phyloP scores from a whole-genome alignment of 306 rosid genomes.

The Cucurbita argyrosperma region DNA sequence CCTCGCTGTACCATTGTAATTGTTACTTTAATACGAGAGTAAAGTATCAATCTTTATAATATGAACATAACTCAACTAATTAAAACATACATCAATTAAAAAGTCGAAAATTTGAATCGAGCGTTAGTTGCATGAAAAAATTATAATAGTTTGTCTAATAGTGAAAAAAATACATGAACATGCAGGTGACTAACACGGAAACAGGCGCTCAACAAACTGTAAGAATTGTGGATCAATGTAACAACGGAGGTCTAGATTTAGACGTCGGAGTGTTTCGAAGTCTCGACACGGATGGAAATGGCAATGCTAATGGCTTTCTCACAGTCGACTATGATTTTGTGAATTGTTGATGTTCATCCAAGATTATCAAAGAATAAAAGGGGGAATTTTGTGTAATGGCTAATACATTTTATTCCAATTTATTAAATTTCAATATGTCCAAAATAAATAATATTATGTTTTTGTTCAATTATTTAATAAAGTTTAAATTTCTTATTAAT shows the following conservation, averaged over 20 bases:
- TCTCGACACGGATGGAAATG: conserved; percentile 25
- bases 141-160: not conserved
- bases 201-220: conserved; percentile 25
- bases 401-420: not conserved
- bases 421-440: not conserved
- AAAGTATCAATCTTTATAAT: not conserved
- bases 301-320: not conserved
- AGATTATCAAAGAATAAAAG: not conserved
- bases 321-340: not conserved
- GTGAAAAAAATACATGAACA: not conserved
- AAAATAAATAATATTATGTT: too few species aligned
- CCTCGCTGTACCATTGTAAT: too few species aligned
- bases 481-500: too few species aligned
- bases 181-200: conserved; percentile 44
- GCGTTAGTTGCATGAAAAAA: not conserved
- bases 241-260: conserved; percentile 41
- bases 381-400: not conserved
- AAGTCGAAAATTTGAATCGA: too few species aligned
- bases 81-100: too few species aligned
- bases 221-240: conserved; percentile 48
- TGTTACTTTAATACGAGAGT: too few species aligned
- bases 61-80: too few species aligned
- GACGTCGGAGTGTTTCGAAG: conserved; percentile 27
- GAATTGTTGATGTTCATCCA: not conserved
- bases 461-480: too few species aligned